Evolutionary conservation across 2,329 filamentous ascomycete species (phyloP).

Genomic region (Akanthomyces dipterigenus): DNA sequence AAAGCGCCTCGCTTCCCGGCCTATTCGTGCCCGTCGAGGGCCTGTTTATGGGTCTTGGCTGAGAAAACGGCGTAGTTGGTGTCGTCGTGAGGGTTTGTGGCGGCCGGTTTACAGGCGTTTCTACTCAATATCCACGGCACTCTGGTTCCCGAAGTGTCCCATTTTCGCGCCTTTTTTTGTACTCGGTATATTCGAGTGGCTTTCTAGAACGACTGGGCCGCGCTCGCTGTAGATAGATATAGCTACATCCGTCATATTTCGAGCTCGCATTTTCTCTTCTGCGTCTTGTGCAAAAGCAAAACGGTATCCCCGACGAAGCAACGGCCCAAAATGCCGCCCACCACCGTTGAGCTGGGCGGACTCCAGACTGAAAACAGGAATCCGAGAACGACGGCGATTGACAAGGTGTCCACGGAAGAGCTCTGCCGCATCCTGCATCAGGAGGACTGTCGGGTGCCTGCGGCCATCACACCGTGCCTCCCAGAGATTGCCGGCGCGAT

Average conservation of each 20-base stretch:
- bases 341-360: slow-evolving; percentile 10
- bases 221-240: not conserved
- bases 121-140: not conserved
- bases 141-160: no score
- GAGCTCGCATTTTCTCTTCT: not conserved
- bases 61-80: not conserved
- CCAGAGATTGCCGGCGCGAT: slow-evolving; percentile 15
- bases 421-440: slow-evolving; percentile 17
- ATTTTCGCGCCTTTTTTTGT: no score
- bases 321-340: not conserved
- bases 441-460: slow-evolving; percentile 14
- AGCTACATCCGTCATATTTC: no score
- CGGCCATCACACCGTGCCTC: slow-evolving; percentile 16
- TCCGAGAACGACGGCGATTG: slow-evolving; percentile 13
- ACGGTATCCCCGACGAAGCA: not conserved
- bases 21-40: not conserved
- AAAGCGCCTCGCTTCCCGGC: slow-evolving; percentile 2
- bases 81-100: not conserved
- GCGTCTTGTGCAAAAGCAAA: not conserved
- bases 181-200: not conserved
- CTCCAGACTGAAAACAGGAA: slow-evolving; percentile 18
- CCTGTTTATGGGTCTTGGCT: slow-evolving; percentile 1
- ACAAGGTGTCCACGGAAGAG: slow-evolving; percentile 14
- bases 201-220: not conserved
- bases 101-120: not conserved